Conservation (phyloP, 805 yeast genomes). For the Starmerella sp. region DNA sequence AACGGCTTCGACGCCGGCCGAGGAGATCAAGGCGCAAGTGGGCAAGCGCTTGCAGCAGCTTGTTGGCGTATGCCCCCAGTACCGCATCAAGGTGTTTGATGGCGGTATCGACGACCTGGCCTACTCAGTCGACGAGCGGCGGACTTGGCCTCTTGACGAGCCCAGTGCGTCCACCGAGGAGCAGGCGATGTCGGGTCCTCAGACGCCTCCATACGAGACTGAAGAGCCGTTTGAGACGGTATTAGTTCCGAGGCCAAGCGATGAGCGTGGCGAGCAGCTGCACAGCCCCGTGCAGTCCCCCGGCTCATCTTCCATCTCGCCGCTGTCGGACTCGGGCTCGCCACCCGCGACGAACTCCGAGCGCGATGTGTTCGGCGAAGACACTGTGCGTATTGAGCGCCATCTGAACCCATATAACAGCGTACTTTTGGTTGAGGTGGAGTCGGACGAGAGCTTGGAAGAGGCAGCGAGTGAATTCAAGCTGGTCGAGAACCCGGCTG, state of each 20-base stretch:
- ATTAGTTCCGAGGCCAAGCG: neutral
- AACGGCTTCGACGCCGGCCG: neutral
- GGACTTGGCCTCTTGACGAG: neutral
- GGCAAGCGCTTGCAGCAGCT: neutral
- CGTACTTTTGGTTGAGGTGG: constrained; percentile 16
- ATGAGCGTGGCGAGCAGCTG: neutral
- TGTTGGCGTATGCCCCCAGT: neutral
- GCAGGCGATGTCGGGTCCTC: neutral
- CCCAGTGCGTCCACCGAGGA: neutral
- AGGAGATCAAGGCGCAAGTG: neutral
- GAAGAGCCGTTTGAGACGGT: constrained; percentile 2
- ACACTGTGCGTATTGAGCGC: neutral
- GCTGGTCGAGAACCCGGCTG: constrained; percentile 16
- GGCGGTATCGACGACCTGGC: constrained; percentile 9
- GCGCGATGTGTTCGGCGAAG: neutral
- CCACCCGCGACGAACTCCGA: neutral
- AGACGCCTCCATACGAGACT: neutral
- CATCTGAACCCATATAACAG: neutral
- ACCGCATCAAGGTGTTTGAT: neutral
- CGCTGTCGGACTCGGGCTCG: constrained; percentile 1
- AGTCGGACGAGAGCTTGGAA: neutral
- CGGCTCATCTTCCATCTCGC: constrained; percentile 1
- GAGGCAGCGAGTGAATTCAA: neutral
- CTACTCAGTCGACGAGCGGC: neutral
- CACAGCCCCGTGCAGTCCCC: constrained; percentile 7